Conservation (phyloP, 257 asterid species). For the Salvia rosmarinus region DNA sequence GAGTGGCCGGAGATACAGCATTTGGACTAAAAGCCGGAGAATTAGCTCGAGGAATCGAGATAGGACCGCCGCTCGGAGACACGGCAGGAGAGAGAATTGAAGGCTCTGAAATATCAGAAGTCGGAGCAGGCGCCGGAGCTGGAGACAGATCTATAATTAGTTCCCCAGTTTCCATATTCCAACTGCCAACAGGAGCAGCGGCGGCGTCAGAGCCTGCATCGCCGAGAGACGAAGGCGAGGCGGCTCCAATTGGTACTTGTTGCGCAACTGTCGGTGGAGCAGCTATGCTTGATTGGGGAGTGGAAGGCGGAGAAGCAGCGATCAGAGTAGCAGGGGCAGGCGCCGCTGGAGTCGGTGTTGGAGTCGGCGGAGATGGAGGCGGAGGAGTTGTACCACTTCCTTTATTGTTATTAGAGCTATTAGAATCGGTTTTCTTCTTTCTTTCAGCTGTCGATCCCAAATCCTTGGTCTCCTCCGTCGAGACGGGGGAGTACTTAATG, state of each 20-base stretch:
- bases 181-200: background rate
- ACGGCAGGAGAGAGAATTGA: background rate
- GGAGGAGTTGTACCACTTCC: background rate
- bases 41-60: too few species aligned
- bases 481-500: conserved; percentile 59
- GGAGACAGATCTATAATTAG: conserved; percentile 26
- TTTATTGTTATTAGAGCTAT: background rate
- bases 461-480: conserved; percentile 67
- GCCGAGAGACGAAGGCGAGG: background rate
- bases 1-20: background rate
- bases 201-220: background rate
- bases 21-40: background rate
- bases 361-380: background rate
- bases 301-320: background rate
- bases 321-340: background rate
- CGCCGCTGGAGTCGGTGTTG: background rate
- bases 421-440: background rate
- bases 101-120: background rate
- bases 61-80: too few species aligned
- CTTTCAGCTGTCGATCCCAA: conserved; percentile 42
- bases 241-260: background rate
- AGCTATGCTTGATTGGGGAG: background rate
- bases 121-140: background rate
- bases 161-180: background rate
- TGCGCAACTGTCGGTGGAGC: background rate